These are phyloP conservation scores for Cicer arietinum DNA, from an alignment of 306 rosid genomes.

Conservation along the genomic window DNA sequence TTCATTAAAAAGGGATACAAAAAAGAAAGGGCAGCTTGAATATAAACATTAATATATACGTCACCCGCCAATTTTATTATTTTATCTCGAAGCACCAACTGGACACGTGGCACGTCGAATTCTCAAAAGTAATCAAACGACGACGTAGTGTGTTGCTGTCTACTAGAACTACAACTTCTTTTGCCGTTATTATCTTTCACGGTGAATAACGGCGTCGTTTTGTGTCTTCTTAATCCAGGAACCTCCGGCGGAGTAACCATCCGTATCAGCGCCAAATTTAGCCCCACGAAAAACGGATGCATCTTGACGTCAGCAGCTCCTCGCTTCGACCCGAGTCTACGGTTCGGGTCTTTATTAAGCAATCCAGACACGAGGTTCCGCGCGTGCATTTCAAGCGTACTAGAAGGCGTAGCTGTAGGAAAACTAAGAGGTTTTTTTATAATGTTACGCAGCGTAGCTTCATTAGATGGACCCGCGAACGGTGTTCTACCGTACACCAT, in stretches of 20 bases:
- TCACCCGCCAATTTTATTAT: conserved; percentile 52
- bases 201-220: conserved; percentile 53
- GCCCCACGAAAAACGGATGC: conserved; percentile 73
- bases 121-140: conserved; percentile 61
- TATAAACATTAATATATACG: conserved; percentile 50
- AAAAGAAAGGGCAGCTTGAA: conserved; percentile 53
- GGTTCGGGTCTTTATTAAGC: conserved; percentile 71
- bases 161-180: background rate
- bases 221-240: conserved; percentile 52
- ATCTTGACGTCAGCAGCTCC: conserved; percentile 90
- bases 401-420: conserved; percentile 56
- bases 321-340: conserved; percentile 87
- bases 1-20: background rate
- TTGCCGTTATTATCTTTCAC: conserved; percentile 18
- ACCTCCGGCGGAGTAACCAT: conserved; percentile 76
- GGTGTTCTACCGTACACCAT: conserved; percentile 90
- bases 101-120: conserved; percentile 55
- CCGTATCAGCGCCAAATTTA: conserved; percentile 75
- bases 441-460: conserved; percentile 67
- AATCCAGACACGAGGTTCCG: conserved; percentile 65
- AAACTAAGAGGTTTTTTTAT: conserved; percentile 68
- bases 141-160: conserved; percentile 43
- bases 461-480: conserved; percentile 77
- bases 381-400: conserved; percentile 76
- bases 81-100: conserved; percentile 47